A percentile compares a stretch with the other conserved stretches of the same genome.
Evolutionary conservation across 148 eudicot genomes (phyloP).

Genomic region (Euryodendron excelsum): DNA sequence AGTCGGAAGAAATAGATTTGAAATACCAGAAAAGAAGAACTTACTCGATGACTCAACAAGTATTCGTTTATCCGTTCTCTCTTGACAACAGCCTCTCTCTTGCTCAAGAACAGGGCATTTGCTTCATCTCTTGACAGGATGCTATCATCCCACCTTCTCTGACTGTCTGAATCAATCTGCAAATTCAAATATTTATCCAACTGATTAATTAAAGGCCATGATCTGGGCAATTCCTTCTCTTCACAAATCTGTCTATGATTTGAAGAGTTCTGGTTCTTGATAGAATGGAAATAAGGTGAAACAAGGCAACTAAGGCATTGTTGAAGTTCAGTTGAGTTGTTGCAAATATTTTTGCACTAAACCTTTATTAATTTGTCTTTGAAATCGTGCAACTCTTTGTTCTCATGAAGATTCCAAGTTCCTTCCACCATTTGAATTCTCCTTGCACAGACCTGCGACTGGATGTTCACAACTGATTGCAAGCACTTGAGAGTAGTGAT

Average conservation of each 20-base stretch:
- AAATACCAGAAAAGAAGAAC: not conserved
- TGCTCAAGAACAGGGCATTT: constrained; percentile 38
- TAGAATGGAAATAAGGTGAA: no score
- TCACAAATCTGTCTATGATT: no score
- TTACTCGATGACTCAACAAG: constrained; percentile 54
- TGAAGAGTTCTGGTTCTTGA: no score
- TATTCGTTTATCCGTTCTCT: constrained; percentile 58
- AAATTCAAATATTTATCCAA: not conserved
- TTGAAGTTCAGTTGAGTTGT: no score
- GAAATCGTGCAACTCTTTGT: constrained; percentile 17
- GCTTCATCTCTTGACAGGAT: constrained; percentile 53
- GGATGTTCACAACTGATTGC: constrained; percentile 68
- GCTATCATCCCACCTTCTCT: constrained; percentile 59
- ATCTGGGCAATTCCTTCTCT: no score
- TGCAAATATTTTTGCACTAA: not conserved
- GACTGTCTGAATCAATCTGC: constrained; percentile 50
- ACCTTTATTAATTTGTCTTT: constrained; percentile 38
- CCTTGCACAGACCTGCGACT: constrained; percentile 60
- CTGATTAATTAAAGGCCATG: not conserved
- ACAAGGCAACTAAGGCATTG: no score
- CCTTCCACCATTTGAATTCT: constrained; percentile 40
- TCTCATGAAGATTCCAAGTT: constrained; percentile 18
- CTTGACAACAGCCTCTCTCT: constrained; percentile 54
- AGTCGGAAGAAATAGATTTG: no score
- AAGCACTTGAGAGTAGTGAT: constrained; percentile 61